Evolutionary conservation across 805 yeast genomes (phyloP), one percentile per base, ranked within the genome.

Genomic region (Starmerella vitae): DNA sequence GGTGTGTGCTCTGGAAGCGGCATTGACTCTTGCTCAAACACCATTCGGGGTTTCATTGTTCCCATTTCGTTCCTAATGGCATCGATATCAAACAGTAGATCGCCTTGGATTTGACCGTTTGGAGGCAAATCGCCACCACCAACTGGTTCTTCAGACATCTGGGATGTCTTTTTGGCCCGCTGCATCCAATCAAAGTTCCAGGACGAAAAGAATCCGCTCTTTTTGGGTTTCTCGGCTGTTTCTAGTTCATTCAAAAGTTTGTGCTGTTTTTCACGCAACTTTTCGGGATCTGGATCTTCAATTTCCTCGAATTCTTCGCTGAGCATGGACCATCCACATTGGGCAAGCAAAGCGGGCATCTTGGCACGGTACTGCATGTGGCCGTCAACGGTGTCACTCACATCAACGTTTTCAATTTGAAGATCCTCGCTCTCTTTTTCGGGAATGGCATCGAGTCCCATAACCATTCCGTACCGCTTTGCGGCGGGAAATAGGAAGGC

Each of bases 361-460:
- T 84, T 85, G 45, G 78, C 78, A 63, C 98, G 78, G 61, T 91
- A 91, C n/a, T 80, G 84, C 95, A 91, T 83, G 63, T 91, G 98
- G 1, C 98, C 98, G 44, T 80, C 85, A 3, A 88, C 94, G 38
- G 67, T 52, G 15, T 76, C 84, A 0, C 97, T 81, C 53, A 93
- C 83, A 54, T 91, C 93, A 46, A 78, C 68, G 58, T 88, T 88
- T 47, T 85, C 94, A 22, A 91, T 66, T 14, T 45, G 37, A 14
- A 42, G 28, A 3, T 29, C 31, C 24, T 30, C 46, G 7, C 39
- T 37, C 6, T 42, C 42, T 9, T 39, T 36, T 5, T 42, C 48
- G 34, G 60, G 65, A 27, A 88, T 70, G 4, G 86, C 78, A 0
- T 94, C 76, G 21, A 91, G 65, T 0, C 98, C 98, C 4, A 88